Conservation (phyloP, 495 filamentous ascomycete species). For the Aspergillus haitiensis region DNA sequence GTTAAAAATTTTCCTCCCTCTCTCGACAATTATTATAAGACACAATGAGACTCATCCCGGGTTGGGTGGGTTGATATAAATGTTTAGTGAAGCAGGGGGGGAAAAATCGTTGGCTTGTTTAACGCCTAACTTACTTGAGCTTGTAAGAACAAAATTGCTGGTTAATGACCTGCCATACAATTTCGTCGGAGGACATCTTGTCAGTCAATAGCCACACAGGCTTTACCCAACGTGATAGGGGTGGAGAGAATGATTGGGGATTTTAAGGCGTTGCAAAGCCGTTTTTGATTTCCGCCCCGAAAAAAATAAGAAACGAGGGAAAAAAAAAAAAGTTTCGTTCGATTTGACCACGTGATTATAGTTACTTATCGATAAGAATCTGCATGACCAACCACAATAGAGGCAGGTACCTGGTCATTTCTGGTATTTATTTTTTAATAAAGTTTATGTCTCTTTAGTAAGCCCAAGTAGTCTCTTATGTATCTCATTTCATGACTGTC, state of each 20-base stretch:
- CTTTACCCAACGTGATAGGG: conserved; percentile 19
- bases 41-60: too few species aligned
- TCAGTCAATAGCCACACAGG: neutral
- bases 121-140: conserved; percentile 66
- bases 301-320: conserved; percentile 38
- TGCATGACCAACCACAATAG: neutral
- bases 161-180: conserved; percentile 95
- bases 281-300: conserved; percentile 6
- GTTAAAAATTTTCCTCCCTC: neutral
- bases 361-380: conserved; percentile 37
- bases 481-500: conserved; percentile 9
- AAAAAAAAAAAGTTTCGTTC: conserved; percentile 40
- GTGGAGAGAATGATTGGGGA: conserved; percentile 23
- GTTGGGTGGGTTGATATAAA: conserved; percentile 5
- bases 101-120: conserved; percentile 1
- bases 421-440: too few species aligned
- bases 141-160: conserved; percentile 97
- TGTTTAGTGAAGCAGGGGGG: neutral
- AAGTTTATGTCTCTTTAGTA: too few species aligned
- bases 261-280: conserved; percentile 21
- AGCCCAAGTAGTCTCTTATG: neutral
- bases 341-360: conserved; percentile 33
- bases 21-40: too few species aligned
- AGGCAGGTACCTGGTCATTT: neutral
- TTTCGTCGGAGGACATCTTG: conserved; percentile 84